Conservation (phyloP, 2,329 filamentous ascomycete genomes). For the Lachnellula cervina region DNA sequence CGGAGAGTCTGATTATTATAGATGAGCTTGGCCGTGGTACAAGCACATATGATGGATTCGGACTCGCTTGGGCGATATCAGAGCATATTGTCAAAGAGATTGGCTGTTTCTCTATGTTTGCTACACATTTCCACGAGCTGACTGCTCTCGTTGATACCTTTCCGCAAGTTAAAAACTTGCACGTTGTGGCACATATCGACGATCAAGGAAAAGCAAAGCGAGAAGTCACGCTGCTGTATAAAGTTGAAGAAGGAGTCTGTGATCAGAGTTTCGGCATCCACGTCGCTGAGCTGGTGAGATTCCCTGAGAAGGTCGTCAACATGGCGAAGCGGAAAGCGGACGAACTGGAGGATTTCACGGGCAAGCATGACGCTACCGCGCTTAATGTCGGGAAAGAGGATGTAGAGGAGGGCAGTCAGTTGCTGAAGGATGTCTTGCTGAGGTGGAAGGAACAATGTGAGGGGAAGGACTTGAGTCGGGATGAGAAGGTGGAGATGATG, state of each 20-base stretch:
- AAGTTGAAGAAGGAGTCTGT: constrained; percentile 90
- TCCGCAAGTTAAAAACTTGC: constrained; percentile 83
- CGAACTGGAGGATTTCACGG: constrained; percentile 92
- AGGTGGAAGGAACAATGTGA: constrained; percentile 79
- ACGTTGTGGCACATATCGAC: constrained; percentile 91
- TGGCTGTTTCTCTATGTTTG: constrained; percentile 88
- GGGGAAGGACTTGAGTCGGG: constrained; percentile 56
- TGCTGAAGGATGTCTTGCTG: constrained; percentile 78
- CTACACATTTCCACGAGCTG: constrained; percentile 97
- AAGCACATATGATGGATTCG: constrained; percentile 97
- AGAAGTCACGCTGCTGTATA: constrained; percentile 94
- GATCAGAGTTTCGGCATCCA: constrained; percentile 99
- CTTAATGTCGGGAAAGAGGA: constrained; percentile 72
- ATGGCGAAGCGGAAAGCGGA: constrained; percentile 99
- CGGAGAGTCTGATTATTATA: constrained; percentile 95
- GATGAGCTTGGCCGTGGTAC: constrained; percentile 96
- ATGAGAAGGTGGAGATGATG: constrained; percentile 74
- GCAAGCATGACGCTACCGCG: constrained; percentile 61
- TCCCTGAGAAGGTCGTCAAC: constrained; percentile 93
- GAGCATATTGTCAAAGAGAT: constrained; percentile 97
- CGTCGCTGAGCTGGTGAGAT: constrained; percentile 92
- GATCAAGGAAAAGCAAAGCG: constrained; percentile 43
- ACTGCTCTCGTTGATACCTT: constrained; percentile 85
- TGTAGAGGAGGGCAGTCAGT: constrained; percentile 78
- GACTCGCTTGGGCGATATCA: constrained; percentile 97